Conservation (phyloP, 2,329 filamentous ascomycete genomes). For the Trichoderma semiorbis region DNA sequence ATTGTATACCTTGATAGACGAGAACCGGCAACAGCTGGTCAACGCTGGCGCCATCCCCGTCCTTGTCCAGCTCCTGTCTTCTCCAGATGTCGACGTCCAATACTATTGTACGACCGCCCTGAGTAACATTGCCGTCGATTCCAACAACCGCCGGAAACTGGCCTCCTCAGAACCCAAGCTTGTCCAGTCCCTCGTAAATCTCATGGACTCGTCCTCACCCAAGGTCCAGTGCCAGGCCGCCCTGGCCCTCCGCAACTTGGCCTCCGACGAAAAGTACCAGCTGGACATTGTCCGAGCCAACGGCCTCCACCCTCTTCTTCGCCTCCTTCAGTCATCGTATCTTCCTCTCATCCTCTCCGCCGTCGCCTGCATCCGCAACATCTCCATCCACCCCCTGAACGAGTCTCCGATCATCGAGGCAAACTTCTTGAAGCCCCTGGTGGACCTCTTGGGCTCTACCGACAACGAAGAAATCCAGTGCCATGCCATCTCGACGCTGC, state of each 20-base stretch:
- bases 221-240: constrained; percentile 98
- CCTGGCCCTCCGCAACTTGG: constrained; percentile 86
- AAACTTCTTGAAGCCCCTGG: constrained; percentile 88
- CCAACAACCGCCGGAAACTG: constrained; percentile 84
- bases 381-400: constrained; percentile 95
- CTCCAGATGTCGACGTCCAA: constrained; percentile 92
- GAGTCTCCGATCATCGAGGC: constrained; percentile 98
- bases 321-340: constrained; percentile 90
- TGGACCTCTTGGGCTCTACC: constrained; percentile 89
- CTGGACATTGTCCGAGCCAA: constrained; percentile 91
- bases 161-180: constrained; percentile 87
- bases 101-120: constrained; percentile 99
- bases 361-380: constrained; percentile 97
- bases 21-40: constrained; percentile 95
- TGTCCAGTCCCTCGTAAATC: constrained; percentile 87
- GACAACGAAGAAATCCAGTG: constrained; percentile 99
- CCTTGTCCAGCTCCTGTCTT: constrained; percentile 89
- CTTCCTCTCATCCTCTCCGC: constrained; percentile 93
- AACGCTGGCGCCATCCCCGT: constrained; percentile 98
- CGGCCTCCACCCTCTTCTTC: constrained; percentile 79
- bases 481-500: constrained; percentile 93
- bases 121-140: constrained; percentile 96
- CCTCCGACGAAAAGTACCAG: constrained; percentile 98
- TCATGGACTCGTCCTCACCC: constrained; percentile 96
- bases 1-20: constrained; percentile 55